Evolutionary conservation across 2,329 filamentous ascomycete species (phyloP).

Genomic region (Ceratocystis albifundus): DNA sequence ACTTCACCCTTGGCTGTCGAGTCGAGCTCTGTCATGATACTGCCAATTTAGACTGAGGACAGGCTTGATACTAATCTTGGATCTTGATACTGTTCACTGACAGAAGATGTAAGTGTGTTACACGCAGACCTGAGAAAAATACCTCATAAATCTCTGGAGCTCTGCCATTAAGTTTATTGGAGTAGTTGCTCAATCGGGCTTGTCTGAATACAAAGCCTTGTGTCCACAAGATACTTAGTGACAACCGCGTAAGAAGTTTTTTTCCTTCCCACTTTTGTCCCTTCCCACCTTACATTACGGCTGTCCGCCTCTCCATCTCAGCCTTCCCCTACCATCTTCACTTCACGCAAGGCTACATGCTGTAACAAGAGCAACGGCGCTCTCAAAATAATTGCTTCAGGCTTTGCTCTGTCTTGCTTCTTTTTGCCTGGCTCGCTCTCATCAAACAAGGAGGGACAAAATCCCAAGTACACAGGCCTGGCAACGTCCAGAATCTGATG

Average conservation of each 20-base stretch:
- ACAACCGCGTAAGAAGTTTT: slow-evolving; percentile 6
- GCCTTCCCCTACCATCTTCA: slow-evolving; percentile 1
- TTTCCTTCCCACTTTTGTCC: slow-evolving; percentile 9
- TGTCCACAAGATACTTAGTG: slow-evolving; percentile 9
- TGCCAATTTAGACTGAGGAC: not conserved
- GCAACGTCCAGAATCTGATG: slow-evolving; percentile 15
- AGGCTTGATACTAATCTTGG: too few relatives aligned
- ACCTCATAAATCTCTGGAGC: not conserved
- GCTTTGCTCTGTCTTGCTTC: not conserved
- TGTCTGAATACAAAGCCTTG: not conserved
- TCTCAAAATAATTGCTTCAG: not conserved
- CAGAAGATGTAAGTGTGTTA: not conserved
- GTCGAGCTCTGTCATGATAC: not conserved
- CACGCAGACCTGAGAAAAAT: not conserved
- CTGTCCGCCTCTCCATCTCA: not conserved
- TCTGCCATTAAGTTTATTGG: not conserved
- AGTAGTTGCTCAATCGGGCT: not conserved
- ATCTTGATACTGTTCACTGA: not conserved
- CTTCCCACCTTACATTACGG: not conserved
- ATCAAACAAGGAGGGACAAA: not conserved
- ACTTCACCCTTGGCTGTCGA: not conserved
- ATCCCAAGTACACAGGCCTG: slow-evolving; percentile 6
- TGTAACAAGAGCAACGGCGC: slow-evolving; percentile 5
- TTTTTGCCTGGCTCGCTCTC: not conserved
- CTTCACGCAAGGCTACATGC: slow-evolving; percentile 7